phyloP scores from a whole-genome alignment of 2,329 filamentous ascomycete genomes.

The Apiospora arundinis region DNA sequence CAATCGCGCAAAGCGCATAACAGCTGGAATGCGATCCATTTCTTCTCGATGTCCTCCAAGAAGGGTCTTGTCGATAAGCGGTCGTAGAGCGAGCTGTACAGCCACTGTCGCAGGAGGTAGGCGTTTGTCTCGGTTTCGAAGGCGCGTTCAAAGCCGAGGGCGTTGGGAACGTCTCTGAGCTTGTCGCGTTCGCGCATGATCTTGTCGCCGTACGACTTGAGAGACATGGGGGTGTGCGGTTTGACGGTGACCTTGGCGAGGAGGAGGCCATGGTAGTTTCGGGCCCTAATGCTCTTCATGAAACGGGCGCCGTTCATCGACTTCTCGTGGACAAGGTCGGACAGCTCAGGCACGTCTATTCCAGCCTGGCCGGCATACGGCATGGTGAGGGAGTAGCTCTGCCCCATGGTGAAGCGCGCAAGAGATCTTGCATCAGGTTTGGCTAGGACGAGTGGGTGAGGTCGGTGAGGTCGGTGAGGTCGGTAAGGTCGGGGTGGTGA shows the following conservation, averaged over 20 bases:
- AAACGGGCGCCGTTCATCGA: constrained; percentile 91
- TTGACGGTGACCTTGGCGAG: constrained; percentile 96
- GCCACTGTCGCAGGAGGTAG: constrained; percentile 91
- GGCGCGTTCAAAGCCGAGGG: constrained; percentile 86
- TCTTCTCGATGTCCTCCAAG: constrained; percentile 96
- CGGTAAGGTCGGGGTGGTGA: background rate
- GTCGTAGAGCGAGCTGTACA: constrained; percentile 97
- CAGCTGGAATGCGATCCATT: constrained; percentile 96
- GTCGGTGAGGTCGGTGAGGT: background rate
- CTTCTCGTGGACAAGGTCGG: constrained; percentile 90
- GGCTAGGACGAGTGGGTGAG: background rate
- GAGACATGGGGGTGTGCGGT: constrained; percentile 80
- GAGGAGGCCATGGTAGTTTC: constrained; percentile 88
- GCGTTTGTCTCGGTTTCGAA: constrained; percentile 91
- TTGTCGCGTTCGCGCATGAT: constrained; percentile 81
- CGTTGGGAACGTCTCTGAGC: constrained; percentile 86
- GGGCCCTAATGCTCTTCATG: constrained; percentile 93
- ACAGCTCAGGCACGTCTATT: constrained; percentile 91
- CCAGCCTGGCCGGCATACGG: constrained; percentile 90
- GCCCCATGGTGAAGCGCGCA: constrained; percentile 71
- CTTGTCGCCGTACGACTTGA: constrained; percentile 78
- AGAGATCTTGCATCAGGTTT: background rate
- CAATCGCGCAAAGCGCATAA: constrained; percentile 92
- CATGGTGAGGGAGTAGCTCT: constrained; percentile 93
- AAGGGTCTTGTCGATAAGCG: constrained; percentile 96